A percentile compares a stretch with the other conserved stretches of the same genome.
Evolutionary conservation across 2,329 filamentous ascomycete species (phyloP).

Genomic region (Thelonectria olida): DNA sequence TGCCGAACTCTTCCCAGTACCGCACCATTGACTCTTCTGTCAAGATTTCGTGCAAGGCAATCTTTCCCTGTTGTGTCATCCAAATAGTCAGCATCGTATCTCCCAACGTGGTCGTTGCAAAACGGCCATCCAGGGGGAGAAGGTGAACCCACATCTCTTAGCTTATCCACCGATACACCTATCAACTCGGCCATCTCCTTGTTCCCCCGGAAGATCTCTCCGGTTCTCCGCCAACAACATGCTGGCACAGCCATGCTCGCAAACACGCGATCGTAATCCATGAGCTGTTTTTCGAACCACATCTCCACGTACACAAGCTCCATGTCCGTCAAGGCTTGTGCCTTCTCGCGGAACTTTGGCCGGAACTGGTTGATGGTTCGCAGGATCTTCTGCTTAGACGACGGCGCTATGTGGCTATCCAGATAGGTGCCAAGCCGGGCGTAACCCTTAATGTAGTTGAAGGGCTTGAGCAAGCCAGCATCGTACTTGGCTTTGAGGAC

Average conservation of each 20-base stretch:
- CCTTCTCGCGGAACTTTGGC: slow-evolving; percentile 95
- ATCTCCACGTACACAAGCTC: slow-evolving; percentile 96
- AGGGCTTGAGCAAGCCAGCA: slow-evolving; percentile 91
- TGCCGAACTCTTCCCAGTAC: slow-evolving; percentile 99
- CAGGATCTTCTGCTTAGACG: slow-evolving; percentile 89
- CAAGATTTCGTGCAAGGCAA: slow-evolving; percentile 94
- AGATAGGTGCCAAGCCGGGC: slow-evolving; percentile 90
- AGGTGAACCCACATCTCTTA: slow-evolving; percentile 80
- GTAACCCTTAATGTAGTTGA: slow-evolving; percentile 99
- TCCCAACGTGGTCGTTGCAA: slow-evolving; percentile 8
- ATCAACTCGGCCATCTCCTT: slow-evolving; percentile 99
- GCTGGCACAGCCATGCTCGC: slow-evolving; percentile 98
- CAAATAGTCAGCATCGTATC: slow-evolving; percentile 21
- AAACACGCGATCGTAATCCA: slow-evolving; percentile 99
- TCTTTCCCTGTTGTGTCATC: slow-evolving; percentile 75
- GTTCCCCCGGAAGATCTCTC: slow-evolving; percentile 96
- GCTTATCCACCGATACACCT: slow-evolving; percentile 86
- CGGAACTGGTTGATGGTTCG: slow-evolving; percentile 92
- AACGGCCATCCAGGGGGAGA: slow-evolving; percentile 14
- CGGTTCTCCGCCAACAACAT: slow-evolving; percentile 95
- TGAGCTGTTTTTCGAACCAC: slow-evolving; percentile 97
- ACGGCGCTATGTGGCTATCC: slow-evolving; percentile 83
- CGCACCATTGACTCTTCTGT: slow-evolving; percentile 94
- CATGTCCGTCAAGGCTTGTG: slow-evolving; percentile 90
- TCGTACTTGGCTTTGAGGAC: slow-evolving; percentile 96